Evolutionary conservation across 129 eudicot genomes (phyloP).

Genomic region (Arctium minus): DNA sequence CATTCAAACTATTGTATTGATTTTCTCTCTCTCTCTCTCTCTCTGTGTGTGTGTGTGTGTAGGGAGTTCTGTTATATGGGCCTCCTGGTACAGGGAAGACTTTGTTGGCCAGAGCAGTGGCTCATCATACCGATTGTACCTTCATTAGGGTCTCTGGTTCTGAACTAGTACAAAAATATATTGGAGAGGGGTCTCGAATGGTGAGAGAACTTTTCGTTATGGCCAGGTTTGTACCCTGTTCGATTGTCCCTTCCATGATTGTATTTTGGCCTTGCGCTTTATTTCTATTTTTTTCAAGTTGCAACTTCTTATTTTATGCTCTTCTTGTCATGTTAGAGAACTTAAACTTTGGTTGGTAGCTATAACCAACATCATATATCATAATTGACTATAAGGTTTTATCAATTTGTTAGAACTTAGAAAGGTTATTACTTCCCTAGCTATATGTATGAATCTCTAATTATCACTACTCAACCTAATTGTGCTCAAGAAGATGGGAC

Average conservation of each 20-base stretch:
- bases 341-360: not conserved
- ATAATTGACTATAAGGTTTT: not conserved
- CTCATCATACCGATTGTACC: constrained; percentile 63
- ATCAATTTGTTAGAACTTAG: not conserved
- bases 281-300: not conserved
- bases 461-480: not conserved
- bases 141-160: constrained; percentile 64
- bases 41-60: not conserved
- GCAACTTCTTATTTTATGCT: not conserved
- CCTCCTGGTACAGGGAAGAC: constrained; percentile 72
- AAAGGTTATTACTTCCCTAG: not conserved
- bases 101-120: constrained; percentile 54
- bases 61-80: constrained; percentile 63
- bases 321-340: not conserved
- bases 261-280: too few relatives aligned
- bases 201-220: constrained; percentile 51
- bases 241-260: not conserved
- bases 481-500: not conserved
- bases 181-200: constrained; percentile 58
- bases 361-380: not conserved
- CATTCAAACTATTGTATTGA: constrained; percentile 5
- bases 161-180: constrained; percentile 51
- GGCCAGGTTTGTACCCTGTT: constrained; percentile 40
- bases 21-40: not conserved
- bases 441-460: not conserved